A percentile compares a stretch with the other conserved stretches of the same genome.
phyloP scores from a whole-genome alignment of 805 yeast species.

The Saccharomycopsis guyanensis region DNA sequence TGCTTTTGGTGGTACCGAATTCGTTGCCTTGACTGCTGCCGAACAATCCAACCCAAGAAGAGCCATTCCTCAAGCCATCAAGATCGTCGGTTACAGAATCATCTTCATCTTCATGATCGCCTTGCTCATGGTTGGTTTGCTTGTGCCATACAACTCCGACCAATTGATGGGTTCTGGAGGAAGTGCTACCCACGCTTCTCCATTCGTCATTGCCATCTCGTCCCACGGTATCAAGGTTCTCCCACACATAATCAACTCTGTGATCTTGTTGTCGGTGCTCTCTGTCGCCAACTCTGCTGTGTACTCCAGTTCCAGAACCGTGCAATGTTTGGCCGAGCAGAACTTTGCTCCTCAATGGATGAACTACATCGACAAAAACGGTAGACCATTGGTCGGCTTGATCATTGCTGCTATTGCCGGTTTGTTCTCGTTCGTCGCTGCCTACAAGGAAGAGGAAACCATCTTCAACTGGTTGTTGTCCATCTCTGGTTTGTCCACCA shows the following conservation, averaged over 20 bases:
- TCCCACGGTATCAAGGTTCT: slow-evolving; percentile 48
- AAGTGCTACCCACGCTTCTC: slow-evolving; percentile 49
- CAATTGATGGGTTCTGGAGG: slow-evolving; percentile 36
- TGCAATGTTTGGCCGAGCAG: slow-evolving; percentile 48
- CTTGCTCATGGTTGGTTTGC: slow-evolving; percentile 40
- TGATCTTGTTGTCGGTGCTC: slow-evolving; percentile 52
- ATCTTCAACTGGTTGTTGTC: slow-evolving; percentile 62
- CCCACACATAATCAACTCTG: slow-evolving; percentile 59
- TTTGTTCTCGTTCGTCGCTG: slow-evolving; percentile 59
- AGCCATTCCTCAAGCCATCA: slow-evolving; percentile 50
- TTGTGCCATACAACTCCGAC: slow-evolving; percentile 44
- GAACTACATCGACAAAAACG: slow-evolving; percentile 47
- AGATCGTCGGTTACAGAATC: slow-evolving; percentile 50
- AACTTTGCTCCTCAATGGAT: slow-evolving; percentile 51
- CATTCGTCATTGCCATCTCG: slow-evolving; percentile 56
- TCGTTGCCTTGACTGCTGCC: slow-evolving; percentile 51
- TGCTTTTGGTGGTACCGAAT: slow-evolving; percentile 56
- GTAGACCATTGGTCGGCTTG: slow-evolving; percentile 55
- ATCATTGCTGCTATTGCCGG: slow-evolving; percentile 47
- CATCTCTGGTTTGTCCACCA: slow-evolving; percentile 52
- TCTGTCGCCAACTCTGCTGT: slow-evolving; percentile 56
- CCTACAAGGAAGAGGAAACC: slow-evolving; percentile 45
- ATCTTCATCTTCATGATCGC: slow-evolving; percentile 42
- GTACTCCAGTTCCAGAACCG: slow-evolving; percentile 39
- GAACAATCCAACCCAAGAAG: slow-evolving; percentile 48